These are phyloP conservation scores for Albizia julibrissin DNA, from an alignment of 306 rosid genomes.

Conservation along the genomic window DNA sequence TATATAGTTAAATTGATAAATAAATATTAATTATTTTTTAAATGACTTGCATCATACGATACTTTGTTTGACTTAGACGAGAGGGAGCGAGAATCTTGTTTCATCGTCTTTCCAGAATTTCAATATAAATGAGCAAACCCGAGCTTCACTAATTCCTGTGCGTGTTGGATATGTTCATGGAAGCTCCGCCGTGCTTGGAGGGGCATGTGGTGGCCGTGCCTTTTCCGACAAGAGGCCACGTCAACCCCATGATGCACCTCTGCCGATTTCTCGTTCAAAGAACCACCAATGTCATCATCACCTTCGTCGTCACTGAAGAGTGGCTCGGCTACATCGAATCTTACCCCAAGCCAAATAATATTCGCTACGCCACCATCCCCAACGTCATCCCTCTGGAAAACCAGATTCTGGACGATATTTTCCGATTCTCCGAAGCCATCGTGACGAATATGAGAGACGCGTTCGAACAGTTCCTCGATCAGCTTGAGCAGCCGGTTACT, in stretches of 20 bases:
- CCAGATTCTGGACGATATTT: conserved; percentile 12
- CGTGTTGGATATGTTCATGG: neutral
- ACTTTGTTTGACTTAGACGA: too few species aligned
- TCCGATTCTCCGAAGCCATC: conserved; percentile 4
- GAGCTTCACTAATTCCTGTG: neutral
- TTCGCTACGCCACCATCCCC: conserved; percentile 50
- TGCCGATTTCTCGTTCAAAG: conserved; percentile 45
- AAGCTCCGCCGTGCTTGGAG: neutral
- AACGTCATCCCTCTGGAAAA: conserved; percentile 49
- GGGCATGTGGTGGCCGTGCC: conserved; percentile 53
- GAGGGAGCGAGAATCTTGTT: too few species aligned
- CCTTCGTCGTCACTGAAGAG: conserved; percentile 56
- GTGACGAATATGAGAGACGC: conserved; percentile 53
- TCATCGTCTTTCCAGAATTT: neutral
- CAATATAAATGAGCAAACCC: neutral
- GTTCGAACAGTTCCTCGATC: conserved; percentile 48
- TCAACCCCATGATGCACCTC: conserved; percentile 67
- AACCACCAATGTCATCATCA: conserved; percentile 33
- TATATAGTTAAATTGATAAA: too few species aligned
- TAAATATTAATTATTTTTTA: too few species aligned
- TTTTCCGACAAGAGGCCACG: conserved; percentile 54
- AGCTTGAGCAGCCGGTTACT: conserved; percentile 38
- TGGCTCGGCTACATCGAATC: conserved; percentile 50
- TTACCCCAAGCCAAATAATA: conserved; percentile 41
- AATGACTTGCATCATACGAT: too few species aligned